Evolutionary conservation across 345 rosid species (phyloP), one percentile per base, ranked within the genome.

Genomic region (Aethionema arabicum): DNA sequence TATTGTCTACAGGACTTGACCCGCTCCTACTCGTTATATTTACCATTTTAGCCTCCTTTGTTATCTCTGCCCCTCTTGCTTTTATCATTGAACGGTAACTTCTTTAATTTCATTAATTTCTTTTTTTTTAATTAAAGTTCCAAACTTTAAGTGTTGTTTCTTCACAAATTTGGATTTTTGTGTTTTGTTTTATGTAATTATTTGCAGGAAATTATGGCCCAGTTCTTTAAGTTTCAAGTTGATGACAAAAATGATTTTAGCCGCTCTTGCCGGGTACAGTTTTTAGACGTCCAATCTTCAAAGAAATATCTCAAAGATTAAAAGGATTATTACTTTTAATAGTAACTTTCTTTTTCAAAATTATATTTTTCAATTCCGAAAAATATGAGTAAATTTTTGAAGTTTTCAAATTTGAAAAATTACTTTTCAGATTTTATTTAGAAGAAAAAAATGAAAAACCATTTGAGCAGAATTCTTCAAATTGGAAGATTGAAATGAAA

Each of bases 171-270:
- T 48, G 11, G 42, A 6, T 39, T 44, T 29, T 47, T 46, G 29
- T 50, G 13, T 11, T 1, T 21, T 8, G 1, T 51, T 37, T 69
- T 52, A 14, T 36, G 43, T 69, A 59, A n/a, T 27, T 61, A 56
- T 58, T 16, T 80, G 74, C 79, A 95, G 96, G 81, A 77, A 74
- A 32, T 62, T 70, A 53, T 88, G 95, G 98, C 96, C 99, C 6
- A 72, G 59, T 61, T 72, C 61, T 62, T 45, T 81, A 40, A 73
- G 68, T 61, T 59, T 74, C 69, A 88, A 83, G 76, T 77, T 88
- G 73, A 43, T 71, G 52, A 72, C 77, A 56, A 95, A 84, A 76
- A 59, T 93, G 21, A 67, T 85, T 75, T 69, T 83, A 44, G 78
- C 88, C 65, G 61, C 88, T 70, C 68, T 90, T 67, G 73, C 76